phyloP scores from a whole-genome alignment of 192 early-diverging fungal genomes.

The Linnemannia schmuckeri region DNA sequence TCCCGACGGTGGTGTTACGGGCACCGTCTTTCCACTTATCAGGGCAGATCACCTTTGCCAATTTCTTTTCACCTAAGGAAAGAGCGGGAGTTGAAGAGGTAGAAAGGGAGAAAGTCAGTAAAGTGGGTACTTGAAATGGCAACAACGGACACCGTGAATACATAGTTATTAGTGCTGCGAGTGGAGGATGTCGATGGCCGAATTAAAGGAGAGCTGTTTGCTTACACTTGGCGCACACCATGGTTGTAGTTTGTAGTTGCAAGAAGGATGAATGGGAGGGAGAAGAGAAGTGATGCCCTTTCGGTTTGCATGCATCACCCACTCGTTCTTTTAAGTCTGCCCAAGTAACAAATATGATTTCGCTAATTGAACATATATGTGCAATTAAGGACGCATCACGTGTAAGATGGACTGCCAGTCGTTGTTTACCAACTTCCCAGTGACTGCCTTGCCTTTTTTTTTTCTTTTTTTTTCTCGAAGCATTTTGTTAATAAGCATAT shows the following conservation, averaged over 20 bases:
- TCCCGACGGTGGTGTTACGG: constrained; percentile 62
- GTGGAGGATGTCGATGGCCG: not conserved
- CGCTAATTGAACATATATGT: constrained; percentile 17
- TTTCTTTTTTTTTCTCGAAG: constrained; percentile 1
- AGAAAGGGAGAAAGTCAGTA: not conserved
- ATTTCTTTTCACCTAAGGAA: constrained; percentile 69
- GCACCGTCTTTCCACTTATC: constrained; percentile 79
- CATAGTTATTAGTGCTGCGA: not conserved
- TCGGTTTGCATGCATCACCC: constrained; percentile 4
- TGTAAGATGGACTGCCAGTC: not conserved
- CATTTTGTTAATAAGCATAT: not conserved
- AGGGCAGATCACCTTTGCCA: constrained; percentile 68
- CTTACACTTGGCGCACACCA: constrained; percentile 70
- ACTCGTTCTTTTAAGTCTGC: not conserved
- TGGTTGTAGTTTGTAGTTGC: constrained; percentile 15
- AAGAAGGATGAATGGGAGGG: not conserved
- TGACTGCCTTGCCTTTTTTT: constrained; percentile 28
- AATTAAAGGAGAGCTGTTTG: not conserved
- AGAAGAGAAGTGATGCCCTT: not conserved
- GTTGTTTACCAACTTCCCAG: constrained; percentile 18
- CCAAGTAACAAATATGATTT: not conserved
- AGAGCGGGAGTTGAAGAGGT: not conserved
- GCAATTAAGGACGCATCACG: not conserved
- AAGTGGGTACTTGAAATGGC: not conserved
- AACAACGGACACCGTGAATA: not conserved